Evolutionary conservation across 495 filamentous ascomycete genomes (phyloP).

Genomic region (Daldinia bambusicola): DNA sequence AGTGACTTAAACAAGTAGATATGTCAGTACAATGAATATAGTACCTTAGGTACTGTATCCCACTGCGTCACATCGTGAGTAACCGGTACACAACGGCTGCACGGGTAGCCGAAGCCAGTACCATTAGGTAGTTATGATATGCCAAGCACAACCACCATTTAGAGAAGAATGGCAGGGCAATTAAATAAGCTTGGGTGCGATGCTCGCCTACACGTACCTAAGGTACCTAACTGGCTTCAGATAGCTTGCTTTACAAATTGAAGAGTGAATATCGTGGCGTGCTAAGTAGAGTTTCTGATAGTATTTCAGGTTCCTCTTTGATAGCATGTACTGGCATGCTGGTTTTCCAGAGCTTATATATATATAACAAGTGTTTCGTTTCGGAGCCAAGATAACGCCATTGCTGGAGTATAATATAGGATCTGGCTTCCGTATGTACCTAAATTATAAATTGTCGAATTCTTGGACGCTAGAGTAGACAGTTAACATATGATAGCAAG

Average conservation of each 20-base stretch:
- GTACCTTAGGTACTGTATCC: constrained; percentile 13
- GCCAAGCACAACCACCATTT: constrained; percentile 33
- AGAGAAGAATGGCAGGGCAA: constrained; percentile 29
- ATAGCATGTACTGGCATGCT: too few species aligned
- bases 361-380: not conserved
- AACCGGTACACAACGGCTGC: constrained; percentile 15
- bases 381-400: not conserved
- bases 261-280: constrained; percentile 3
- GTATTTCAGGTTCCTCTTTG: too few species aligned
- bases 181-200: constrained; percentile 25
- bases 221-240: constrained; percentile 2
- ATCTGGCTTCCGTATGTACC: not conserved
- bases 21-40: constrained; percentile 13
- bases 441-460: not conserved
- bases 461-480: constrained; percentile 1
- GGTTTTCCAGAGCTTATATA: too few species aligned
- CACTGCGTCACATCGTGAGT: constrained; percentile 14
- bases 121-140: constrained; percentile 15
- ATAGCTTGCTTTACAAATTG: not conserved
- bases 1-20: not conserved
- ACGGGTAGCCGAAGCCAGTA: constrained; percentile 18
- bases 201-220: not conserved
- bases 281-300: not conserved
- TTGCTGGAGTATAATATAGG: not conserved
- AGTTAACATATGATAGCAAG: constrained; percentile 9